A percentile compares a stretch with the other conserved stretches of the same genome.
phyloP scores from a whole-genome alignment of 768 basidiomycete genomes.

The Kondoa malvinella region DNA sequence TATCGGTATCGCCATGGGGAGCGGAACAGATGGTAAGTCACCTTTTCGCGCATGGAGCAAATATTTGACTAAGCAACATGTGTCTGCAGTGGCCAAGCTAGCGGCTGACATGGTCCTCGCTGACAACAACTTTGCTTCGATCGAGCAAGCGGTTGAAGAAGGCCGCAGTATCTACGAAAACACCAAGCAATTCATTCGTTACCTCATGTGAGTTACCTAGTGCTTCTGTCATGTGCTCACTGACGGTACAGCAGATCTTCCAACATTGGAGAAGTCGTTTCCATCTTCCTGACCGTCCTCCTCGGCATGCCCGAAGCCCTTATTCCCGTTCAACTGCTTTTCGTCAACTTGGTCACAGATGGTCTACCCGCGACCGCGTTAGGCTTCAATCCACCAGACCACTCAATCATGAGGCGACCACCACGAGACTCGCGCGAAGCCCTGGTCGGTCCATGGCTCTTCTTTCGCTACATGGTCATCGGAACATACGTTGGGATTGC shows the following conservation, averaged over 20 bases:
- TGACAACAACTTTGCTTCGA: conserved; percentile 93
- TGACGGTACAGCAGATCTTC: conserved; percentile 41
- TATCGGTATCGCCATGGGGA: conserved; percentile 98
- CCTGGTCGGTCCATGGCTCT: conserved; percentile 78
- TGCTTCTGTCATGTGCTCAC: conserved; percentile 1
- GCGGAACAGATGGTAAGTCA: conserved; percentile 56
- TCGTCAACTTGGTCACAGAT: conserved; percentile 86
- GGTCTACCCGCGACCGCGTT: conserved; percentile 86
- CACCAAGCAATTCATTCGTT: conserved; percentile 98
- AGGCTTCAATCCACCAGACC: conserved; percentile 93
- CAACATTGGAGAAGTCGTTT: conserved; percentile 90
- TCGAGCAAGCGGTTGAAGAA: conserved; percentile 92
- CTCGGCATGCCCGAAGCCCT: conserved; percentile 99
- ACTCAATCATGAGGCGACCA: conserved; percentile 88
- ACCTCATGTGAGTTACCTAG: conserved; percentile 42
- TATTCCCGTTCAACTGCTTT: conserved; percentile 91
- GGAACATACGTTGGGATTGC: conserved; percentile 86
- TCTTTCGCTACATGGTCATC: conserved; percentile 86
- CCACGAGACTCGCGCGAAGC: conserved; percentile 81
- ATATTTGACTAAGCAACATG: neutral
- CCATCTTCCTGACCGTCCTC: conserved; percentile 88
- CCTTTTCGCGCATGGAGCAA: neutral
- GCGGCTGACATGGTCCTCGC: conserved; percentile 97
- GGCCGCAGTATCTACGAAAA: conserved; percentile 97
- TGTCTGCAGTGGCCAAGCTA: conserved; percentile 58